Evolutionary conservation across 2,329 filamentous ascomycete species (phyloP), one percentile per base, ranked within the genome.

Genomic region (Ophiostoma perfectum): DNA sequence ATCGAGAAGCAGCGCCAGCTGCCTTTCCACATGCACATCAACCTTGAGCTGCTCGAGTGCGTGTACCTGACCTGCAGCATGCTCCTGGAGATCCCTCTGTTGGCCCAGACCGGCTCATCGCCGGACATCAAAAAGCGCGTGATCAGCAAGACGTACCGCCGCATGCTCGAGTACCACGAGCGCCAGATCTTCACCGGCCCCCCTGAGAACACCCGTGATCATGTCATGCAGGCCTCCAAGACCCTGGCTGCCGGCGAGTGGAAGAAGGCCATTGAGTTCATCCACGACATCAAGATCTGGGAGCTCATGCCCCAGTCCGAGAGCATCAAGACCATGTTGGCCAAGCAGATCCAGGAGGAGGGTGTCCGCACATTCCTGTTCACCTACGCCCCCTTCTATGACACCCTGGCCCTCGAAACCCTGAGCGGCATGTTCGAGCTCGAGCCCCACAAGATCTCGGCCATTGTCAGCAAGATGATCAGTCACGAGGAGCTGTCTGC

Each of bases 11-110:
- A 98, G 82, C 90, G 95, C 75, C 95, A 99, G 82, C 86, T 99
- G 73, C 95, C 95, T 49, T 99, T 99, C 89, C 95, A 99, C 84
- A 97, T 99, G 93, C 95, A 99, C 86, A 99, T 99, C 84, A 99
- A 99, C 84, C 86, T 99, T 66, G 95, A 99, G 80, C 87, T 99
- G 68, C 87, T 99, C 52, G 95, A 99, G 83, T 98, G 95, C 77
- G 94, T 98, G 71, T 99, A 99, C 82, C 86, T 99, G 70, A 98
- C 95, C 66, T 98, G 94, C 84, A 97, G 93, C 81, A 99, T 99
- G 95, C 90, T 99, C 73, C 87, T 99, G 69, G 95, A 99, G 82
- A 98, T 99, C 72, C 95, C 95, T 70, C 89, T 98, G 64, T 89
- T 99, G 74, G 96, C 95, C 65, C 95, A 98, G 81, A 96, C 94